Conservation (phyloP, 2,329 filamentous ascomycete species). For the Colletotrichum costaricense region DNA sequence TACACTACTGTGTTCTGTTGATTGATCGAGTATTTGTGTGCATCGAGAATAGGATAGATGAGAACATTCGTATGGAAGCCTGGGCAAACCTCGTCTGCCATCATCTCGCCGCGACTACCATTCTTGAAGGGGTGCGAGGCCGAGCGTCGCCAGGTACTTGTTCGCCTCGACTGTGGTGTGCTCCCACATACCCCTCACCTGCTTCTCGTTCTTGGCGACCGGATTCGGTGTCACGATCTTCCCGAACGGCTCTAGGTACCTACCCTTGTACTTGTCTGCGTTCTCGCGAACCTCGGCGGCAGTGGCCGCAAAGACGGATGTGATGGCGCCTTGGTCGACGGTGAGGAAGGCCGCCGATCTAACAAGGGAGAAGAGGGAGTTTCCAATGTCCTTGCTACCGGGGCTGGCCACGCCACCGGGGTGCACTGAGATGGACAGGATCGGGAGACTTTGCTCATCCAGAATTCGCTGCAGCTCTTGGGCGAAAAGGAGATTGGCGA, state of each 20-base stretch:
- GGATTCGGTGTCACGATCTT: constrained; percentile 26
- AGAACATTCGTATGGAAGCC: too few relatives aligned
- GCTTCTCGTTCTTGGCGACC: constrained; percentile 25
- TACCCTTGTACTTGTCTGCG: constrained; percentile 34
- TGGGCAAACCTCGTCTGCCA: too few relatives aligned
- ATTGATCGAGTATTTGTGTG: too few relatives aligned
- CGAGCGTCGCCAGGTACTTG: constrained; percentile 11
- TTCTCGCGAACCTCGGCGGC: constrained; percentile 28
- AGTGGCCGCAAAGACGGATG: constrained; percentile 38
- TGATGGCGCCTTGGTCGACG: constrained; percentile 34
- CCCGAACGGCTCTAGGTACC: constrained; percentile 37
- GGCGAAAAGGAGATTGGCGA: constrained; percentile 39
- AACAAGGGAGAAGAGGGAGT: constrained; percentile 17
- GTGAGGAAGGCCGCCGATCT: constrained; percentile 22
- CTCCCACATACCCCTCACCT: constrained; percentile 36
- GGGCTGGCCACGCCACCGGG: constrained; percentile 37
- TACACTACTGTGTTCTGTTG: too few relatives aligned
- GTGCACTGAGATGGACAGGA: constrained; percentile 37
- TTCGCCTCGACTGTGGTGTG: constrained; percentile 36
- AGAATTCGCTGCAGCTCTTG: constrained; percentile 39
- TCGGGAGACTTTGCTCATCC: constrained; percentile 30
- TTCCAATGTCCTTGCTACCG: constrained; percentile 9
- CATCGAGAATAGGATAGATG: too few relatives aligned
- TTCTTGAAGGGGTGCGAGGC: not conserved
- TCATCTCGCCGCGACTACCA: not conserved